Evolutionary conservation across 495 filamentous ascomycete genomes (phyloP).

Genomic region (Penicillium flavigenum): DNA sequence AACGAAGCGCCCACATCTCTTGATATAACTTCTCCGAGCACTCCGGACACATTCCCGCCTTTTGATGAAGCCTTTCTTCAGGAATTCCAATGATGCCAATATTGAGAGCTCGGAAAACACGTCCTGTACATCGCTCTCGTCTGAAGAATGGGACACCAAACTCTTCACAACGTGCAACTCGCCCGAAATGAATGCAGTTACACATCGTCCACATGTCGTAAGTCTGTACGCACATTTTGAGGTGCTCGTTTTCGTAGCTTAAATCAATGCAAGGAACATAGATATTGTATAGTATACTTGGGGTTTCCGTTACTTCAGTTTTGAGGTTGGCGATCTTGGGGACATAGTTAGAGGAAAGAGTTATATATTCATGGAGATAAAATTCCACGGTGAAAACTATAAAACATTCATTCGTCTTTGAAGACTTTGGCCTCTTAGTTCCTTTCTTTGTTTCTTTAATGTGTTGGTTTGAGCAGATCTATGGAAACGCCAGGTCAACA

Average conservation of each 20-base stretch:
- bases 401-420: background rate
- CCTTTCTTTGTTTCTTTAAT: background rate
- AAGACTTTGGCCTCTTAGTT: background rate
- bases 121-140: background rate
- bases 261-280: background rate
- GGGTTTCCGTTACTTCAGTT: background rate
- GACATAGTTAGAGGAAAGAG: background rate
- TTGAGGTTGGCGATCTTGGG: background rate
- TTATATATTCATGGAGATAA: background rate
- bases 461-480: too few species aligned
- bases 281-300: background rate
- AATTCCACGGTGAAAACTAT: background rate
- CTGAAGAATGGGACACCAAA: background rate
- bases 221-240: conserved; percentile 5
- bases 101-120: background rate
- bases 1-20: conserved; percentile 9
- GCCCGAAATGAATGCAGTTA: conserved; percentile 2
- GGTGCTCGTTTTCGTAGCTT: too few species aligned
- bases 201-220: background rate
- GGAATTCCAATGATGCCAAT: background rate
- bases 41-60: conserved; percentile 3
- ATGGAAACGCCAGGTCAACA: background rate
- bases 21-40: conserved; percentile 8
- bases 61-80: background rate
- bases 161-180: background rate